Evolutionary conservation across 1,139 yeast genomes (phyloP), one percentile per base, ranked within the genome.

Genomic region (Yamadazyma mexicana): DNA sequence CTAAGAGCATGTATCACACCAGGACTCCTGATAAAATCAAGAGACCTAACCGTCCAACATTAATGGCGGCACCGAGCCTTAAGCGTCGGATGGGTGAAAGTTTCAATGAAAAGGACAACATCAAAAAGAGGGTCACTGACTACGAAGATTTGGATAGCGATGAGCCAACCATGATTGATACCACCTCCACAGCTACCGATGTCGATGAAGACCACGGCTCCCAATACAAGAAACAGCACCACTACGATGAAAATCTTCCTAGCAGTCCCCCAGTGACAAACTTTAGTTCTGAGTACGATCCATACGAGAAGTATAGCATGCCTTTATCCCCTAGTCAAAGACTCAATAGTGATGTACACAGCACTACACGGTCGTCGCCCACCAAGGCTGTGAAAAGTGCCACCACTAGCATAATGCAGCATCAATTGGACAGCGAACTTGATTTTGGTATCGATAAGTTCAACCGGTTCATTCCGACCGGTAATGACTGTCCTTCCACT

Each of bases 361-460:
- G 35, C 11, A 26, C 39, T 3, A 44, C 46, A 2, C 43, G 22
- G 8, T 20, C 48, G 10, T 46, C 49, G 2, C 45, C 44, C 18
- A 31, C 37, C 4, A 35, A 33, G 17, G 15, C 18, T 4, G 8
- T 8, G 8, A 20, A 20, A 20, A 23, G 24, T 12, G 18, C 20
- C 16, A 29, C 23, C 16, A 12, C 8, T 3, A 31, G 30, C n/a
- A 26, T 38, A 2, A 25, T 35, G 38, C 40, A 29, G 15, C 47
- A 38, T 12, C 37, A 38, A 12, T 43, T 60, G 10, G 70, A 73
- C 37, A 69, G 75, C 2, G 77, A 72, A 15, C 65, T 73, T 2
- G 77, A 71, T 48, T 72, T 72, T 47, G 77, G 77, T 1, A 71
- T 72, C 30, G 77, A 72, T 43, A 59, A 59, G 33, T 72, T 72